Evolutionary conservation across 148 eudicot species (phyloP), one percentile per base, ranked within the genome.

Genomic region (Cornus florida): DNA sequence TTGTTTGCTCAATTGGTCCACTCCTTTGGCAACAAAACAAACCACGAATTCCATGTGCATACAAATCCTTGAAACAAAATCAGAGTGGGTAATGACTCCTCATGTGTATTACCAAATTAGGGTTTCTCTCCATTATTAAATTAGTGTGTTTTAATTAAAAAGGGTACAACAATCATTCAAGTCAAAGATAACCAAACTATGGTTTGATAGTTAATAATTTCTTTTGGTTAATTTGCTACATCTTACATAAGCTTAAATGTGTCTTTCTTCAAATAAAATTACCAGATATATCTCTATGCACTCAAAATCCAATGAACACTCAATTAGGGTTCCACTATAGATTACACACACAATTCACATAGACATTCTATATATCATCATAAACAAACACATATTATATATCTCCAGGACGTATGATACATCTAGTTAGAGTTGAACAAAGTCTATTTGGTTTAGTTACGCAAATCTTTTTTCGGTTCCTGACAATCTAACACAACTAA

Each of bases 381-480:
- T n/a, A n/a, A n/a, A n/a, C n/a, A n/a, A n/a, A n/a, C n/a, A n/a
- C n/a, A n/a, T n/a, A n/a, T n/a, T n/a, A 28, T 28, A 28, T 28
- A 28, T 28, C 0, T 28, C 1, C 6, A 20, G 28, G 62, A 28
- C 5, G 50, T 35, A 6, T 50, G 46, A 24, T 5, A 41, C 46
- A 0, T 78, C 68, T 75, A 48, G 75, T 71, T 81, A 50, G 57
- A 71, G 65, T 38, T 79, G 65, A 53, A 66, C 9, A 14, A 20
- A 19, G 53, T 17, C 75, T 60, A 31, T 24, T 62, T 69, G 74
- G 75, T 67, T 74, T 13, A 41, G 79, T 78, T 70, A 43, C 66
- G 50, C 76, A 83, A 79, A 86, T 86, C 84, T 86, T 84, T 81
- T 86, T 84, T 71, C 76, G 46, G 78, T 71, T 83, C 76, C 81